These are phyloP conservation scores for Aspergillus sp. DNA, from an alignment of 2,329 filamentous ascomycete species.

Conservation along the genomic window DNA sequence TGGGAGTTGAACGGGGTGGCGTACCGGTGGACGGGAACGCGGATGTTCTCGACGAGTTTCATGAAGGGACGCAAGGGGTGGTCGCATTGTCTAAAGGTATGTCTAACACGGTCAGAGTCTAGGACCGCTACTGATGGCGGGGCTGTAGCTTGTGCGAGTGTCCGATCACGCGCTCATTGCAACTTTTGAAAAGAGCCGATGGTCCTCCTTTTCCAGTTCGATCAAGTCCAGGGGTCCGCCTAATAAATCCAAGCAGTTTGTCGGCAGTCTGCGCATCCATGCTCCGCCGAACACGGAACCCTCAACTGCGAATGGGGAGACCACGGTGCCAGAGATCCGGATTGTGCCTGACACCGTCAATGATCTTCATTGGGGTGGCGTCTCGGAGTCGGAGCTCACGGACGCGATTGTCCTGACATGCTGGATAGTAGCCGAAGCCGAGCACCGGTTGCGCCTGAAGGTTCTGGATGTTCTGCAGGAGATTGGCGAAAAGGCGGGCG, in stretches of 20 bases:
- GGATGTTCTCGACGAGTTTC: conserved; percentile 6
- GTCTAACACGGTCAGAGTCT: background rate
- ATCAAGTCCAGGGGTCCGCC: conserved; percentile 5
- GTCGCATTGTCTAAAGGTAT: conserved; percentile 13
- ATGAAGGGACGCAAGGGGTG: conserved; percentile 6
- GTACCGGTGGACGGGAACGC: conserved; percentile 11
- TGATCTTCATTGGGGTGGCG: too few species aligned
- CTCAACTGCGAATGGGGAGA: background rate
- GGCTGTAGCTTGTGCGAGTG: conserved; percentile 6
- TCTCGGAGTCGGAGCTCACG: background rate
- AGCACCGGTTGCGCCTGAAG: conserved; percentile 7
- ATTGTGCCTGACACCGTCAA: background rate
- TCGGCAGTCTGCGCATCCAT: background rate
- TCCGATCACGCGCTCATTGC: conserved; percentile 10
- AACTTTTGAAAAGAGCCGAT: conserved; percentile 7
- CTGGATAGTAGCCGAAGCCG: conserved; percentile 10
- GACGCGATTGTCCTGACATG: conserved; percentile 7
- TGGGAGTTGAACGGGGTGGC: conserved; percentile 8
- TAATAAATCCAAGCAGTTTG: conserved; percentile 5
- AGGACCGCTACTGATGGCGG: too few species aligned
- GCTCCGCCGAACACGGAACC: background rate
- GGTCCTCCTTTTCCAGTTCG: background rate
- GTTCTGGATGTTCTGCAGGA: conserved; percentile 7
- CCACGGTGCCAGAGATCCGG: background rate
- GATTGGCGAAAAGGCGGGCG: conserved; percentile 2